phyloP scores from a whole-genome alignment of 495 filamentous ascomycete species.

The Penicillium flavigenum region DNA sequence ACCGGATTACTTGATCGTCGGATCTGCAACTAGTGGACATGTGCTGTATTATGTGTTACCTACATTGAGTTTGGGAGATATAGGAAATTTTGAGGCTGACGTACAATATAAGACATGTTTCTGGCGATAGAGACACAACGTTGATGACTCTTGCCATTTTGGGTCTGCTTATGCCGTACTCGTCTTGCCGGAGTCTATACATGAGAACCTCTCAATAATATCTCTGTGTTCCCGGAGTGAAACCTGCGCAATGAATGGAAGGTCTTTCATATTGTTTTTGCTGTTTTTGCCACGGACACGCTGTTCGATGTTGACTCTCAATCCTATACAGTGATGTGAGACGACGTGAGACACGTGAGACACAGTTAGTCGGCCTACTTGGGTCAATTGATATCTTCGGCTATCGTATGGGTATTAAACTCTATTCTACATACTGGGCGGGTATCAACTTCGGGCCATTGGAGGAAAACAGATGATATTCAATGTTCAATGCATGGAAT shows the following conservation, averaged over 20 bases:
- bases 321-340: not conserved
- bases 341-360: not conserved
- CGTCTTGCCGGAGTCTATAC: not conserved
- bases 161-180: not conserved
- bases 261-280: not conserved
- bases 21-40: constrained; percentile 15
- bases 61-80: constrained; percentile 3
- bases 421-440: not conserved
- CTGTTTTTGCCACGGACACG: not conserved
- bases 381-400: not conserved
- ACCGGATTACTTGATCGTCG: constrained; percentile 23
- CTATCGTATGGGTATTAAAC: not conserved
- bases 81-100: constrained; percentile 11
- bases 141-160: not conserved
- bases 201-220: not conserved
- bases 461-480: not conserved
- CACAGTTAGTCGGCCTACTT: not conserved
- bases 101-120: not conserved
- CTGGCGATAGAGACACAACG: not conserved
- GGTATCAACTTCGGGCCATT: not conserved
- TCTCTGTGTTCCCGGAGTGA: not conserved
- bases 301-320: not conserved
- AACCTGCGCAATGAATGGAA: not conserved
- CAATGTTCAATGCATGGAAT: not conserved
- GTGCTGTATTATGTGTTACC: constrained; percentile 9